Evolutionary conservation across 73 alveolate genomes (phyloP).

Genomic region (Effrenium voratum): DNA sequence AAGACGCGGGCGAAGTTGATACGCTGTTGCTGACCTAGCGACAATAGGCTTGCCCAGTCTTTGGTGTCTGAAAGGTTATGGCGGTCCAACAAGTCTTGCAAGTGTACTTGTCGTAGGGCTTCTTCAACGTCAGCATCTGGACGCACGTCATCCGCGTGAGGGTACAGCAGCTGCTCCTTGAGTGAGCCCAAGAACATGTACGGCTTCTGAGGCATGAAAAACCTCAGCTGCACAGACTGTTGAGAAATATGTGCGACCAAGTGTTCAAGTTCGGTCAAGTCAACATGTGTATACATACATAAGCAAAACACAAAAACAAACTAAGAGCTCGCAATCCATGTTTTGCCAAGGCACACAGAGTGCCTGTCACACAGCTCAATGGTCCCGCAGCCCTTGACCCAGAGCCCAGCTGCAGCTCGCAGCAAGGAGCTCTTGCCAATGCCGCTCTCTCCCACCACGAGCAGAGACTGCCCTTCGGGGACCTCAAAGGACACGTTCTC

Average conservation of each 20-base stretch:
- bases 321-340: too few species aligned
- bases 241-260: too few species aligned
- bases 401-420: constrained; percentile 86
- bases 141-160: constrained; percentile 47
- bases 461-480: constrained; percentile 39
- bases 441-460: constrained; percentile 81
- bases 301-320: too few species aligned
- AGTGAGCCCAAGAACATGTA: constrained; percentile 95
- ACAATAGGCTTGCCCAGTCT: constrained; percentile 32
- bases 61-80: constrained; percentile 1
- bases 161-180: constrained; percentile 96
- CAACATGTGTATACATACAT: too few species aligned
- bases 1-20: constrained; percentile 90
- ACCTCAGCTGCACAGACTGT: too few species aligned
- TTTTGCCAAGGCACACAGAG: not conserved
- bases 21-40: constrained; percentile 91
- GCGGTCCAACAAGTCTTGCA: constrained; percentile 14
- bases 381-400: constrained; percentile 7
- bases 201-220: constrained; percentile 96
- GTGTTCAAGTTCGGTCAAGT: too few species aligned
- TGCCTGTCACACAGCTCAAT: not conserved
- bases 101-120: constrained; percentile 25
- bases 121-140: not conserved
- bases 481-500: constrained; percentile 44
- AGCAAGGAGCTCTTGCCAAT: constrained; percentile 90